Evolutionary conservation across 164 flowering plant species (phyloP).

Genomic region (Dillenia suffruticosa): DNA sequence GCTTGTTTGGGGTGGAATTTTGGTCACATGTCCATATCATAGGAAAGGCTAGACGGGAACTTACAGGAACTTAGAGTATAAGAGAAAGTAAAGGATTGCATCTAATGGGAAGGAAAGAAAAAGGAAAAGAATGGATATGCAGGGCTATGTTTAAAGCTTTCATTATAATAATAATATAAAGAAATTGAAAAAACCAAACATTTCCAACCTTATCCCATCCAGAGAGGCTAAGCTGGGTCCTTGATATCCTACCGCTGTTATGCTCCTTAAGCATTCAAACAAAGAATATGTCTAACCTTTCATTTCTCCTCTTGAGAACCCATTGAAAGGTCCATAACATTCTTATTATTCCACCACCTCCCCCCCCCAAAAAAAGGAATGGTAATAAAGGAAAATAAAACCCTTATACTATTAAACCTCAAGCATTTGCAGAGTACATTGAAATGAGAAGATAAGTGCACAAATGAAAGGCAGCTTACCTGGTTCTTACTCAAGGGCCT

Average conservation of each 20-base stretch:
- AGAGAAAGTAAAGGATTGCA: no score
- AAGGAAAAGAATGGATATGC: no score
- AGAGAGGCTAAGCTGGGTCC: no score
- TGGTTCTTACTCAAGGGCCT: slow-evolving; percentile 77
- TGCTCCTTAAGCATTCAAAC: no score
- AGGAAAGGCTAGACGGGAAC: background rate
- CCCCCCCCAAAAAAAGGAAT: background rate
- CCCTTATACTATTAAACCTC: background rate
- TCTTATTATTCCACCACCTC: no score
- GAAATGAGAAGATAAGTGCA: background rate
- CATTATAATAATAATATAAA: no score
- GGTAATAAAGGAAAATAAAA: background rate
- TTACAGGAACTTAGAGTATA: background rate
- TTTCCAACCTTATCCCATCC: no score
- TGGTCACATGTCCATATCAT: background rate
- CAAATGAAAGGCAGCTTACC: slow-evolving; percentile 29
- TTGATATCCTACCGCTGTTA: no score
- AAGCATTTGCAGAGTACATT: background rate
- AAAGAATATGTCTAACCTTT: no score
- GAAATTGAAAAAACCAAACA: no score
- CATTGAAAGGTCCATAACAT: background rate
- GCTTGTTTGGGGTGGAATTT: background rate
- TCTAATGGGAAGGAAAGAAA: no score
- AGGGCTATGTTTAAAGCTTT: no score
- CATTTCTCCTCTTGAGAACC: background rate